Evolutionary conservation across 148 eudicot species (phyloP).

Genomic region (Rhododendron henanense): DNA sequence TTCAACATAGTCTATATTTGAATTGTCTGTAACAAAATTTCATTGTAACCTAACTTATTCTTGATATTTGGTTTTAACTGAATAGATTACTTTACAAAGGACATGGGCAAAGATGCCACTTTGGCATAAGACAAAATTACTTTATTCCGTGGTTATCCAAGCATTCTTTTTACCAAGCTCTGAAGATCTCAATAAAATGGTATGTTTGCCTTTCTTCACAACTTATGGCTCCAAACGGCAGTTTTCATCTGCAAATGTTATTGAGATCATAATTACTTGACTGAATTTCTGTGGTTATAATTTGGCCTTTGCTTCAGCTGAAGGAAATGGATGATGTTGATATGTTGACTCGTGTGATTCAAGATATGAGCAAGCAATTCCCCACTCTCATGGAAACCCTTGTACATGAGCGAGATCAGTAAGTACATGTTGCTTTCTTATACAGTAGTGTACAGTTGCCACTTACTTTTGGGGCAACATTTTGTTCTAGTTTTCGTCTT

Average conservation of each 20-base stretch:
- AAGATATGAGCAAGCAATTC: constrained; percentile 90
- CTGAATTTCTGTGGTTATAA: constrained; percentile 16
- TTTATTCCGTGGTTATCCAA: constrained; percentile 32
- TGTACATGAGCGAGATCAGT: constrained; percentile 50
- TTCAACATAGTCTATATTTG: neutral
- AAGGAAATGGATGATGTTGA: constrained; percentile 89
- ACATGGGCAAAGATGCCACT: constrained; percentile 52
- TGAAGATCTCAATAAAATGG: constrained; percentile 63
- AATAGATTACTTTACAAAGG: constrained; percentile 40
- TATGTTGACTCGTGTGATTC: constrained; percentile 86
- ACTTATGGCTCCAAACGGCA: neutral
- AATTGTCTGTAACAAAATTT: neutral
- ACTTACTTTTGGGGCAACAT: neutral
- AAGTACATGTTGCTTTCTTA: too few species aligned
- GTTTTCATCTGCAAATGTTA: neutral
- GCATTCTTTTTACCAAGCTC: constrained; percentile 10
- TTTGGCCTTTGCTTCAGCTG: constrained; percentile 43
- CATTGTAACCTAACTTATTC: neutral
- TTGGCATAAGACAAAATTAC: constrained; percentile 46
- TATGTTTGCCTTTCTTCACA: constrained; percentile 17
- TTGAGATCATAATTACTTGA: neutral
- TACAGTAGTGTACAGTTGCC: constrained; percentile 29
- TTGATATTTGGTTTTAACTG: neutral
- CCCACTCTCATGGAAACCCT: constrained; percentile 94
- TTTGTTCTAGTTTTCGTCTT: neutral